A percentile compares a stretch with the other conserved stretches of the same genome.
phyloP scores from a whole-genome alignment of 2,329 filamentous ascomycete species.

The Sclerotinia borealis region DNA sequence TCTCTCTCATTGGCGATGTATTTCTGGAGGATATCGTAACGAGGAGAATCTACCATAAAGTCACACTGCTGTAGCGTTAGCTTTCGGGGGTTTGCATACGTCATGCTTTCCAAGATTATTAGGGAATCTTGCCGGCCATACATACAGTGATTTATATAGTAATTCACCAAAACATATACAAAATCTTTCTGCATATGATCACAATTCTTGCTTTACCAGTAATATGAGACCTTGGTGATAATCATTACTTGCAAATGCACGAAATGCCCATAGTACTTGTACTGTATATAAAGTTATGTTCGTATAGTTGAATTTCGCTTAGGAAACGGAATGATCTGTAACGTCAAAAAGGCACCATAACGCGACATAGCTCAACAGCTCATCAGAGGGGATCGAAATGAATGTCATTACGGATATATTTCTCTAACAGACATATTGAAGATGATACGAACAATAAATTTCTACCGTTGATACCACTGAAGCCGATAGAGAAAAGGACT shows the following conservation, averaged over 20 bases:
- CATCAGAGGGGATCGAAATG: neutral
- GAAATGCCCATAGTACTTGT: no score
- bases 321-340: no score
- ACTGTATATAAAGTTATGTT: no score
- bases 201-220: neutral
- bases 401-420: neutral
- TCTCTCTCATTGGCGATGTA: no score
- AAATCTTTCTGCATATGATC: neutral
- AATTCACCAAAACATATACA: neutral
- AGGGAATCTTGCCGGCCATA: neutral
- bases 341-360: neutral
- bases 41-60: no score
- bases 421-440: neutral
- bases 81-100: no score
- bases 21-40: no score
- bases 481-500: neutral
- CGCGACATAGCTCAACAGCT: neutral
- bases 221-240: neutral
- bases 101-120: no score
- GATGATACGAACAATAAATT: neutral
- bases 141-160: neutral
- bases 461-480: neutral
- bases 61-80: no score
- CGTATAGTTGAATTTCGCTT: no score
- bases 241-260: neutral